Conservation (phyloP, 2,329 filamentous ascomycete species). For the Colletotrichum lentis region DNA sequence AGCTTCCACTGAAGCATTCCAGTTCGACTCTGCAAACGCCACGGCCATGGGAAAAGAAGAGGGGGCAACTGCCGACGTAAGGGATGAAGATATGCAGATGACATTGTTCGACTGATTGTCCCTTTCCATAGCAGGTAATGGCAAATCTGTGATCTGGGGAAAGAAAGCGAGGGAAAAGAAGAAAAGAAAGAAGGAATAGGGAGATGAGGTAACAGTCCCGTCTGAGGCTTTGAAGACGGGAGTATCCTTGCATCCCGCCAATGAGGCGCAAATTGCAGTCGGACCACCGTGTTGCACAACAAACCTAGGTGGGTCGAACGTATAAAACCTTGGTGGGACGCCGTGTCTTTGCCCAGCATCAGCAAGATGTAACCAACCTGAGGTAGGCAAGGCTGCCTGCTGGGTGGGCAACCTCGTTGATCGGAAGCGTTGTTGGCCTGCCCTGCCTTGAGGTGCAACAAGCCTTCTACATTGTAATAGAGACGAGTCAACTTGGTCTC, state of each 20-base stretch:
- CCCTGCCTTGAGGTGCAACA: slow-evolving; percentile 6
- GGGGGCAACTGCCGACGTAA: not conserved
- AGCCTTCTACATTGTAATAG: not conserved
- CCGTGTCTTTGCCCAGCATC: no score
- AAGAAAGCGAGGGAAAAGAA: not conserved
- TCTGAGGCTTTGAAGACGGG: slow-evolving; percentile 7
- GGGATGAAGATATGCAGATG: slow-evolving; percentile 19
- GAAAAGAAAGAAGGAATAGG: no score
- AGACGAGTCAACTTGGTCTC: not conserved
- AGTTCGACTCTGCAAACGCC: slow-evolving; percentile 5
- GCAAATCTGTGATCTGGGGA: not conserved
- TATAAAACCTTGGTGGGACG: no score
- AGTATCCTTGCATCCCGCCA: slow-evolving; percentile 17
- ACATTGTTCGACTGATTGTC: not conserved
- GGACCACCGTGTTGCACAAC: slow-evolving; percentile 7
- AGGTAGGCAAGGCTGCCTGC: not conserved
- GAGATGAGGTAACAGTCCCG: not conserved
- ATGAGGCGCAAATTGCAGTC: slow-evolving; percentile 26
- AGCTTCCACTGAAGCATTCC: slow-evolving; percentile 1
- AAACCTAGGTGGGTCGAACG: no score
- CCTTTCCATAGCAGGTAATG: not conserved
- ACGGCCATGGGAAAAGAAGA: not conserved
- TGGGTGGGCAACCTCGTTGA: not conserved
- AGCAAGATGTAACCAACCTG: not conserved
- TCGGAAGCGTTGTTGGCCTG: slow-evolving; percentile 10